Evolutionary conservation across 441 rosid genomes (phyloP).

Genomic region (Erodium trifolium): DNA sequence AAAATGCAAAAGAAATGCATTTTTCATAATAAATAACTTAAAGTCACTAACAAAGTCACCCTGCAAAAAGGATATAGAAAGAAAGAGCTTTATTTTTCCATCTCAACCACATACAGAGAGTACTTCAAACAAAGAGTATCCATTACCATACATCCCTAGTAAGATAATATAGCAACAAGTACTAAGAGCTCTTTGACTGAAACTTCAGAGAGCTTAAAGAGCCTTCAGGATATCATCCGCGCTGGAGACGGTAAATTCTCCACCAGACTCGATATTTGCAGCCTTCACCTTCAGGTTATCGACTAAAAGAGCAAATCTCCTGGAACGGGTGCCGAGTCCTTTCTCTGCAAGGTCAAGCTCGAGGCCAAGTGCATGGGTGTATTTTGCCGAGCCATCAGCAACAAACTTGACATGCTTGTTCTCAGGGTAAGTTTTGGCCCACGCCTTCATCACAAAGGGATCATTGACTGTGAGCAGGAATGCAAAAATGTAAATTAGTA

Average conservation of each 20-base stretch:
- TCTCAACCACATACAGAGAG: no score
- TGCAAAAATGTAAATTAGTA: background rate
- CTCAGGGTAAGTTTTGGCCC: slow-evolving; percentile 88
- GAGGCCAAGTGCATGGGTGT: slow-evolving; percentile 76
- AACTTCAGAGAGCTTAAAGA: slow-evolving; percentile 27
- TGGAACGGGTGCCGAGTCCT: slow-evolving; percentile 79
- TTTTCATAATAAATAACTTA: no score
- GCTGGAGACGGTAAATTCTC: slow-evolving; percentile 78
- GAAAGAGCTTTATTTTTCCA: no score
- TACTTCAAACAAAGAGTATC: no score
- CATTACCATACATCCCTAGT: no score
- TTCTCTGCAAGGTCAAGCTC: slow-evolving; percentile 82
- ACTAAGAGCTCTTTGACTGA: no score
- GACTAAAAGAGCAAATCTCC: slow-evolving; percentile 70
- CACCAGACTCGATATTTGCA: slow-evolving; percentile 79
- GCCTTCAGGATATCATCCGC: slow-evolving; percentile 78
- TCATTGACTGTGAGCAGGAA: slow-evolving; percentile 57
- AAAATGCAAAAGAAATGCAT: no score
- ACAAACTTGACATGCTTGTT: slow-evolving; percentile 83
- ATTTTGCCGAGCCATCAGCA: slow-evolving; percentile 76
- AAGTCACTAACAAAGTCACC: no score
- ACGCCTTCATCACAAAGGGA: slow-evolving; percentile 89
- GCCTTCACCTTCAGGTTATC: slow-evolving; percentile 85
- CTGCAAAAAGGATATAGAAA: no score
- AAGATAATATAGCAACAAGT: no score